phyloP scores from a whole-genome alignment of 495 filamentous ascomycete species.

The Penicillium longicatenatum region DNA sequence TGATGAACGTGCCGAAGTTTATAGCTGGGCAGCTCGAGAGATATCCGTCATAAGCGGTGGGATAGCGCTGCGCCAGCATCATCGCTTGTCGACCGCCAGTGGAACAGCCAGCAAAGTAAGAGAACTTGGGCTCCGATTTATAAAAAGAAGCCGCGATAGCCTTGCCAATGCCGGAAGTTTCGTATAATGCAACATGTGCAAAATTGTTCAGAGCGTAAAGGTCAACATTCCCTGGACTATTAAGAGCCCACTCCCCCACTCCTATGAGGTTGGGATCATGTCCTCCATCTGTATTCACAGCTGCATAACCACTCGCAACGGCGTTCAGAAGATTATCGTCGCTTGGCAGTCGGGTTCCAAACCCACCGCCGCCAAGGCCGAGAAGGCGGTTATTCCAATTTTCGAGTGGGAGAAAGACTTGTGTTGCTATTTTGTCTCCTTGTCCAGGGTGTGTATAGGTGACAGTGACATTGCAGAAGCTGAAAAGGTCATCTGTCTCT shows the following conservation, averaged over 20 bases:
- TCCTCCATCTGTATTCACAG: constrained; percentile 40
- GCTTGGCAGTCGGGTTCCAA: constrained; percentile 19
- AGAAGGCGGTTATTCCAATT: constrained; percentile 46
- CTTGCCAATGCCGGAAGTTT: constrained; percentile 2
- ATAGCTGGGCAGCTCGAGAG: background rate
- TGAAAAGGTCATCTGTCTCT: background rate
- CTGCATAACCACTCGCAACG: constrained; percentile 30
- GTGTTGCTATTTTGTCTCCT: constrained; percentile 36
- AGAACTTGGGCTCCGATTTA: background rate
- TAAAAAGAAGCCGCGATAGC: background rate
- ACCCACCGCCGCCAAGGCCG: constrained; percentile 46
- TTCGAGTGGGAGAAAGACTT: constrained; percentile 40
- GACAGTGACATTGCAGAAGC: constrained; percentile 3
- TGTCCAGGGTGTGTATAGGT: constrained; percentile 44
- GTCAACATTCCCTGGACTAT: background rate
- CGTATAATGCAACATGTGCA: background rate
- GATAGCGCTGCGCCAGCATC: constrained; percentile 4
- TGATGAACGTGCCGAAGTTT: background rate
- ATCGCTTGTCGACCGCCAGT: constrained; percentile 7
- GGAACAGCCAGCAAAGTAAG: constrained; percentile 1
- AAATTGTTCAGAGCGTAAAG: constrained; percentile 1
- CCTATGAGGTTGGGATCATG: background rate
- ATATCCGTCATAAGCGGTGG: constrained; percentile 4
- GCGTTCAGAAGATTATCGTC: constrained; percentile 12
- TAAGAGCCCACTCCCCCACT: background rate